Conservation (phyloP, 2,329 filamentous ascomycete genomes). For the Sclerotiophoma versabilis region DNA sequence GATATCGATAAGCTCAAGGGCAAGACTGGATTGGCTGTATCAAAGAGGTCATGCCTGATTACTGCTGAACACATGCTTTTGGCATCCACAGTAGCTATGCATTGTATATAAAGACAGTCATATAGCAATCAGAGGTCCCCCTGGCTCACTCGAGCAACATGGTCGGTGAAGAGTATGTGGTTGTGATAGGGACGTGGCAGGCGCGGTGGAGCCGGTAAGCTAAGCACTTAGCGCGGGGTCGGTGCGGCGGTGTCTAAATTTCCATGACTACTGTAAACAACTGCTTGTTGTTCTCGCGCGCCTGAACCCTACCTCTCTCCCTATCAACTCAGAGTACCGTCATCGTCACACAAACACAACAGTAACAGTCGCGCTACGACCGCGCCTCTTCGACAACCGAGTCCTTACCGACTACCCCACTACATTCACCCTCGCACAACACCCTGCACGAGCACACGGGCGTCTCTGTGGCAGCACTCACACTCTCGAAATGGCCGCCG, state of each 20-base stretch:
- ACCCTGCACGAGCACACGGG: conserved; percentile 44
- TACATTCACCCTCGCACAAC: conserved; percentile 23
- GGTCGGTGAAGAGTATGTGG: background rate
- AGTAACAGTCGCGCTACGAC: conserved; percentile 8
- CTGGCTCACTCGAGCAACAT: background rate
- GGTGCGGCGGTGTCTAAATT: conserved; percentile 24
- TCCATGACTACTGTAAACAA: conserved; percentile 38
- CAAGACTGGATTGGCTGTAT: too few species aligned
- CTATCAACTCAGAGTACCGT: conserved; percentile 7
- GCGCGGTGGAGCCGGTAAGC: conserved; percentile 11
- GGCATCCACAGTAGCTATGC: too few species aligned
- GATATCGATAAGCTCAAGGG: too few species aligned
- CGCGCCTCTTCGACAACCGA: conserved; percentile 8
- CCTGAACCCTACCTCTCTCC: conserved; percentile 24
- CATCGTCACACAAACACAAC: conserved; percentile 16
- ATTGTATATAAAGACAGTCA: background rate
- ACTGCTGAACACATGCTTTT: too few species aligned
- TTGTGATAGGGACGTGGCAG: conserved; percentile 15
- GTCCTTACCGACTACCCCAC: conserved; percentile 24
- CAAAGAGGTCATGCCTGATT: too few species aligned
- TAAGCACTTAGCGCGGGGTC: conserved; percentile 9
- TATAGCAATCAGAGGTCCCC: background rate
- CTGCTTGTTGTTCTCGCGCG: conserved; percentile 28
- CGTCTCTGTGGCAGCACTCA: conserved; percentile 16
- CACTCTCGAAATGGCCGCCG: conserved; percentile 34